phyloP scores from a whole-genome alignment of 768 basidiomycete genomes.

The Termitomyces eurrhizus region DNA sequence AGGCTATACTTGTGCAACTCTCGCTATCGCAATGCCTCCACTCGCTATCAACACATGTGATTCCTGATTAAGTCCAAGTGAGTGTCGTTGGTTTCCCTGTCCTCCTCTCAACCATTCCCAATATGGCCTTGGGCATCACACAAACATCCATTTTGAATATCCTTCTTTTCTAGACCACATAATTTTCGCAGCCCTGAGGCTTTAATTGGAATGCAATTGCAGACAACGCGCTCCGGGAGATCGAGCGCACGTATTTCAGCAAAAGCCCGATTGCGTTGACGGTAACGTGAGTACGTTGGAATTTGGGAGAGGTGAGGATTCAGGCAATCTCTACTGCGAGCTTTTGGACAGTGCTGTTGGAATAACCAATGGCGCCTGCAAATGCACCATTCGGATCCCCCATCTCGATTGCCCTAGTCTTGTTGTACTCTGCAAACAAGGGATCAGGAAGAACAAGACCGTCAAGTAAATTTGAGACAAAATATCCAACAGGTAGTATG shows the following conservation, averaged over 20 bases:
- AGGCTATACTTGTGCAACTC: not conserved
- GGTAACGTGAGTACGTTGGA: slow-evolving; percentile 61
- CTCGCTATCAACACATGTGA: not conserved
- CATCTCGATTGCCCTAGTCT: slow-evolving; percentile 3
- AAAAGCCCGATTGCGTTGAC: slow-evolving; percentile 49
- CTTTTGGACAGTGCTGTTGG: slow-evolving; percentile 1
- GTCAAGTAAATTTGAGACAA: slow-evolving; percentile 2
- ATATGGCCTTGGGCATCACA: slow-evolving; percentile 36
- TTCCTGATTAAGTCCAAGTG: slow-evolving; percentile 30
- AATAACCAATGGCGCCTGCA: slow-evolving; percentile 12
- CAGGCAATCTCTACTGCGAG: slow-evolving; percentile 10
- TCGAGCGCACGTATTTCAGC: slow-evolving; percentile 46
- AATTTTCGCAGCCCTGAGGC: slow-evolving; percentile 47
- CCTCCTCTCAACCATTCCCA: slow-evolving; percentile 33
- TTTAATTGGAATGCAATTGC: slow-evolving; percentile 50
- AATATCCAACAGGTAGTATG: slow-evolving; percentile 2
- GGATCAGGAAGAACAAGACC: slow-evolving; percentile 4
- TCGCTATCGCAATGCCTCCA: slow-evolving; percentile 5
- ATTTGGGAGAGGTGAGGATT: slow-evolving; percentile 22
- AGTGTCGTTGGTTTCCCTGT: slow-evolving; percentile 29
- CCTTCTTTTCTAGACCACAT: slow-evolving; percentile 59
- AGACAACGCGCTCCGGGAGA: slow-evolving; percentile 48
- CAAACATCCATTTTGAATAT: slow-evolving; percentile 47
- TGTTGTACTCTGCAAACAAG: slow-evolving; percentile 11
- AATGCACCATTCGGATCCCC: slow-evolving; percentile 8